phyloP scores from a whole-genome alignment of 257 asterid species.

The Craterostigma plantagineum region DNA sequence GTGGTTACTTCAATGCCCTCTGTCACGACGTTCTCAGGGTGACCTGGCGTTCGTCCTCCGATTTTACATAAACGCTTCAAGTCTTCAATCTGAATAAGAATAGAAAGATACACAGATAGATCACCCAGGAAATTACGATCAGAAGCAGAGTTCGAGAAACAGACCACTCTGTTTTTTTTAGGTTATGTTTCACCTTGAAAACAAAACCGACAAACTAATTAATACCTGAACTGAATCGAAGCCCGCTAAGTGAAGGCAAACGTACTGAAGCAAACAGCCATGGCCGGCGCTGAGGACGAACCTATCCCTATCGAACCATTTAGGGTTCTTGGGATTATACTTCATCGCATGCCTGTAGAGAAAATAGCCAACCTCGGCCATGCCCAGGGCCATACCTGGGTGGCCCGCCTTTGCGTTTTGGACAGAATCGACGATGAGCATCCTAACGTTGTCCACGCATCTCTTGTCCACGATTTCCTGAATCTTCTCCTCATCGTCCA shows the following conservation, averaged over 20 bases:
- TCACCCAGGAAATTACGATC: too few relatives aligned
- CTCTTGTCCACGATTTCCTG: too few relatives aligned
- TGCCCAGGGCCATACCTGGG: conserved; percentile 82
- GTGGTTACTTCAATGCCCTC: conserved; percentile 69
- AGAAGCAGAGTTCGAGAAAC: too few relatives aligned
- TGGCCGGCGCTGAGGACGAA: conserved; percentile 94
- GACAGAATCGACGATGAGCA: conserved; percentile 65
- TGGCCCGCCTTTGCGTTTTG: conserved; percentile 83
- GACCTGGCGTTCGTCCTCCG: conserved; percentile 73
- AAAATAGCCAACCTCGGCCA: conserved; percentile 83
- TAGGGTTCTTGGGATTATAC: conserved; percentile 83
- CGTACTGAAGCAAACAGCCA: conserved; percentile 78
- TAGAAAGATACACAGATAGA: too few relatives aligned
- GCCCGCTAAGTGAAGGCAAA: conserved; percentile 57
- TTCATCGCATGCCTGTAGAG: conserved; percentile 80
- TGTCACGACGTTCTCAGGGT: conserved; percentile 72
- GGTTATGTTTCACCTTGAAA: too few relatives aligned
- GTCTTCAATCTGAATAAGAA: conserved; percentile 50
- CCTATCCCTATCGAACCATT: conserved; percentile 84
- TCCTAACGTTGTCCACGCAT: conserved; percentile 42
- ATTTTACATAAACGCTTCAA: conserved; percentile 50
- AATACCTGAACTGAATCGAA: conserved; percentile 59
- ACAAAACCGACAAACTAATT: background rate
- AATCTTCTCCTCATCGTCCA: too few relatives aligned
- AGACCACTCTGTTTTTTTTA: too few relatives aligned